Evolutionary conservation across 805 yeast species (phyloP).

Genomic region (Debaryomyces hansenii): DNA sequence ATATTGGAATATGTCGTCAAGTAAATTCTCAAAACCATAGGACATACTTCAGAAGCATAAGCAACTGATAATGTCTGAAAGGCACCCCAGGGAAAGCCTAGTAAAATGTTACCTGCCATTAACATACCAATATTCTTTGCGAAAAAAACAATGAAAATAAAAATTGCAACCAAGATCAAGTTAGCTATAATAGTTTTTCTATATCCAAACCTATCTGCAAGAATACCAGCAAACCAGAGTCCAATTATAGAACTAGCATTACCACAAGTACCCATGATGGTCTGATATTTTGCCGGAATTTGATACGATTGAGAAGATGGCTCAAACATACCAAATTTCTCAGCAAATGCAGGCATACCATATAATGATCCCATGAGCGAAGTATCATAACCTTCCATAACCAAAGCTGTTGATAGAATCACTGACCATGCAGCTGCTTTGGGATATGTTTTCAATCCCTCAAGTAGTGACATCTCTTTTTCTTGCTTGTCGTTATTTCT

Average conservation of each 20-base stretch:
- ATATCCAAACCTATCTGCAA: too few relatives aligned
- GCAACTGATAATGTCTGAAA: constrained; percentile 40
- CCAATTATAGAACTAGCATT: constrained; percentile 46
- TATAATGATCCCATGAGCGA: constrained; percentile 38
- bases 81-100: constrained; percentile 40
- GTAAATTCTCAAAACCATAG: constrained; percentile 39
- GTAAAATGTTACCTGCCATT: too few relatives aligned
- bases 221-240: too few relatives aligned
- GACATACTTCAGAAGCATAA: constrained; percentile 47
- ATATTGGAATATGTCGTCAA: constrained; percentile 38
- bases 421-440: constrained; percentile 10
- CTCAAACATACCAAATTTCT: constrained; percentile 26
- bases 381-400: constrained; percentile 45
- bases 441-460: constrained; percentile 37
- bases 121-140: too few relatives aligned
- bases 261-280: too few relatives aligned
- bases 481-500: constrained; percentile 30
- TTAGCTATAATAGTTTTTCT: too few relatives aligned
- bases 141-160: too few relatives aligned
- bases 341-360: constrained; percentile 33
- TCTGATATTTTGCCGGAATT: constrained; percentile 18
- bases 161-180: too few relatives aligned
- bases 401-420: background rate
- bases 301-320: constrained; percentile 23
- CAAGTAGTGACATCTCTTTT: constrained; percentile 32